Percentiles rank a stretch among this genome's conserved stretches.
Conservation (phyloP, 1,284 basidiomycete species). For the Apiotrichum gracile region DNA sequence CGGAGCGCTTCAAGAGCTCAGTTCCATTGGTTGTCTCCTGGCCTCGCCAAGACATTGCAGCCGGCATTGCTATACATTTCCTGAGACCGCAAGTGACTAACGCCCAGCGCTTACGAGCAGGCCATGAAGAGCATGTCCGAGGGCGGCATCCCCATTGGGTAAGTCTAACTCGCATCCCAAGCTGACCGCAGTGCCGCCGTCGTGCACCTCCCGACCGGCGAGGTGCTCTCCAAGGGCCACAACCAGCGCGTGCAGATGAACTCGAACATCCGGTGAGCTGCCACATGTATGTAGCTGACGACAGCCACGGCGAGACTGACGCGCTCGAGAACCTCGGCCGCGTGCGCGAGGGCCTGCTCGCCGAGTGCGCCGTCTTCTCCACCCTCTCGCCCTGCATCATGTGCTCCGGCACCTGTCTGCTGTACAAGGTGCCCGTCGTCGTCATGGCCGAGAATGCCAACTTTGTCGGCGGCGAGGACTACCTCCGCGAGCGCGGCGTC, state of each 20-base stretch:
- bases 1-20: no score
- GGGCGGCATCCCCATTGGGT: conserved; percentile 41
- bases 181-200: conserved; percentile 21
- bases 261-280: conserved; percentile 15
- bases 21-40: no score
- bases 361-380: conserved; percentile 33
- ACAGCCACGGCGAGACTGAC: conserved; percentile 34
- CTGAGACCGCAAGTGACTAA: not conserved
- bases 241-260: conserved; percentile 34
- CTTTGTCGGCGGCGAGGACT: conserved; percentile 28
- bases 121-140: conserved; percentile 24
- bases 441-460: conserved; percentile 34
- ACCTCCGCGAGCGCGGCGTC: conserved; percentile 16
- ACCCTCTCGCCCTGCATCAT: conserved; percentile 32
- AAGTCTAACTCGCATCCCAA: not conserved
- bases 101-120: conserved; percentile 25
- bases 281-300: conserved; percentile 4
- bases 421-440: conserved; percentile 25
- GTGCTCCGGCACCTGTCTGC: conserved; percentile 27
- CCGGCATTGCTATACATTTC: no score
- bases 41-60: no score
- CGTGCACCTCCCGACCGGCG: conserved; percentile 31
- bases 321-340: conserved; percentile 36
- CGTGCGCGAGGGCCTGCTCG: conserved; percentile 19
- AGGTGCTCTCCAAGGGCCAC: conserved; percentile 28